A percentile compares a stretch with the other conserved stretches of the same genome.
phyloP scores from a whole-genome alignment of 2,329 filamentous ascomycete genomes.

The Microdochium trichocladiopsis region DNA sequence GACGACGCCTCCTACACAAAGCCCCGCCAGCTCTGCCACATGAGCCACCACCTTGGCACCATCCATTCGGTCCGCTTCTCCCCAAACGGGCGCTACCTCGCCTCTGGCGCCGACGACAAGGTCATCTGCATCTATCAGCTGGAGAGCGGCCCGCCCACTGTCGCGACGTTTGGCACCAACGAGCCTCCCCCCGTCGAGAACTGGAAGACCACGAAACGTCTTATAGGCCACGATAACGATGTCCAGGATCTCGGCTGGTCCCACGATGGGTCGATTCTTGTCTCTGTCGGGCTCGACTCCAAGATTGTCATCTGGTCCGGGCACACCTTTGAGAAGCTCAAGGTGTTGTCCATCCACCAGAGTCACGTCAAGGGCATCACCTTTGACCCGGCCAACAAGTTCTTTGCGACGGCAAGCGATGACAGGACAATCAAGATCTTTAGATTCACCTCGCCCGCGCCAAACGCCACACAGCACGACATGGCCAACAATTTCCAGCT shows the following conservation, averaged over 20 bases:
- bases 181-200: slow-evolving; percentile 93
- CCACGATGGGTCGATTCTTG: slow-evolving; percentile 87
- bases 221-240: slow-evolving; percentile 97
- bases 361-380: slow-evolving; percentile 98
- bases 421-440: slow-evolving; percentile 96
- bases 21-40: slow-evolving; percentile 90
- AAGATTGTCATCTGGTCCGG: slow-evolving; percentile 99
- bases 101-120: slow-evolving; percentile 96
- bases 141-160: slow-evolving; percentile 71
- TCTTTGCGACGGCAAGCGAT: slow-evolving; percentile 96
- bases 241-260: slow-evolving; percentile 98
- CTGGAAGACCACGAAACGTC: slow-evolving; percentile 88
- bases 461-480: slow-evolving; percentile 89
- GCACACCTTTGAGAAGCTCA: slow-evolving; percentile 95
- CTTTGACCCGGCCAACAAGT: slow-evolving; percentile 98
- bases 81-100: slow-evolving; percentile 87
- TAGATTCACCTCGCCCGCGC: slow-evolving; percentile 82
- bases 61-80: slow-evolving; percentile 98
- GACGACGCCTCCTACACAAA: slow-evolving; percentile 63
- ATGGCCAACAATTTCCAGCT: slow-evolving; percentile 95
- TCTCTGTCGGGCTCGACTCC: slow-evolving; percentile 93
- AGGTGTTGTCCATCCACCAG: slow-evolving; percentile 86
- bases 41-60: slow-evolving; percentile 97
- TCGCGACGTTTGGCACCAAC: slow-evolving; percentile 70
- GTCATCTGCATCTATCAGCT: slow-evolving; percentile 96